Evolutionary conservation across 176 grass and related monocot species (phyloP).

Genomic region (Avena eriantha): DNA sequence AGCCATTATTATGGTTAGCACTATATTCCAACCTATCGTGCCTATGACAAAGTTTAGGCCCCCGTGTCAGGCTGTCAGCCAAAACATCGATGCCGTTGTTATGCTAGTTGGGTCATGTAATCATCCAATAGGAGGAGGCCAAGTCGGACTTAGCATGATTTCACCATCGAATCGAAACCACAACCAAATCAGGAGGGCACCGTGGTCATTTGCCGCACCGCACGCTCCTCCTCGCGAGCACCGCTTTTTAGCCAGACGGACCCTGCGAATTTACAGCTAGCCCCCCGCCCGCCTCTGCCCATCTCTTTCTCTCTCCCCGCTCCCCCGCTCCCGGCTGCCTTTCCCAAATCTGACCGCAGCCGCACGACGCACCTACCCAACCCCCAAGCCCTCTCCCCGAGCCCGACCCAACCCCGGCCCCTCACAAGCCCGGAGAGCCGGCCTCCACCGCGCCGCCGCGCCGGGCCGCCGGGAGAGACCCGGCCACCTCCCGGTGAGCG

Average conservation of each 20-base stretch:
- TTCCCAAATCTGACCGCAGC: constrained; percentile 60
- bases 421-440: neutral
- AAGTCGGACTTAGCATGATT: constrained; percentile 34
- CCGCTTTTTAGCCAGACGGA: constrained; percentile 37
- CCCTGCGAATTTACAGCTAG: constrained; percentile 33
- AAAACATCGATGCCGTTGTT: neutral
- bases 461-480: constrained; percentile 40
- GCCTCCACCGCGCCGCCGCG: constrained; percentile 30
- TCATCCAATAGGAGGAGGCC: neutral
- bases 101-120: constrained; percentile 21
- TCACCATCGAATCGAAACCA: constrained; percentile 37
- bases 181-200: neutral
- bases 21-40: neutral
- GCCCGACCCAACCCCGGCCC: constrained; percentile 16
- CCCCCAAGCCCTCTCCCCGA: constrained; percentile 16
- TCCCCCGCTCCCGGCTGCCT: constrained; percentile 16
- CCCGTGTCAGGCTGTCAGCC: neutral
- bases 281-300: neutral
- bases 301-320: neutral
- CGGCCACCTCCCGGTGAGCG: constrained; percentile 40
- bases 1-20: neutral
- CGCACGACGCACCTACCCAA: constrained; percentile 56
- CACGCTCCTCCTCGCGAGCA: constrained; percentile 49
- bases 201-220: constrained; percentile 41
- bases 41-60: neutral